Conservation (phyloP, 192 early-diverging fungal genomes). For the Entomortierella chlamydospora region DNA sequence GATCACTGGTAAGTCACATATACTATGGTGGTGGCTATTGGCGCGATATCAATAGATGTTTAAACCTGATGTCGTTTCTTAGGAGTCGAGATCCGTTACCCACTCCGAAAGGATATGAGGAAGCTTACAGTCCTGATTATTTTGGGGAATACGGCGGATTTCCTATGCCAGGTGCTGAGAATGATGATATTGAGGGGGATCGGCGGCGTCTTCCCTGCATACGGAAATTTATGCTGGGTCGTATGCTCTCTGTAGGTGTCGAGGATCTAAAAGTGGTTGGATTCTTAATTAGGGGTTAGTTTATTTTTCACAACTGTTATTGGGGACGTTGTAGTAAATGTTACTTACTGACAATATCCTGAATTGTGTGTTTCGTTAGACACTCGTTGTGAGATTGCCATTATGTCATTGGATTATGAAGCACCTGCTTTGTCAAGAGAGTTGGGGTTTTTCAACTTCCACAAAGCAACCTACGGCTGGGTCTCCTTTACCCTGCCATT, state of each 20-base stretch:
- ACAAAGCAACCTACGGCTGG: slow-evolving; percentile 24
- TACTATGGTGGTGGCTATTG: too few species aligned
- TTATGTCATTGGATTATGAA: slow-evolving; percentile 20
- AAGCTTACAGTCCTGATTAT: slow-evolving; percentile 23
- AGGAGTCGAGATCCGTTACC: slow-evolving; percentile 12
- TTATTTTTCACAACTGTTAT: not conserved
- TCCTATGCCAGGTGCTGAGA: slow-evolving; percentile 3
- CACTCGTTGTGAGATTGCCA: slow-evolving; percentile 20
- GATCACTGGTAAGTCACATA: slow-evolving; percentile 22
- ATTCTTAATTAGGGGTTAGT: slow-evolving; percentile 4
- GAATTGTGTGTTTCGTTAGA: slow-evolving; percentile 10
- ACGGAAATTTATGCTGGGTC: slow-evolving; percentile 15
- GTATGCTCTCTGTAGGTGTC: slow-evolving; percentile 14
- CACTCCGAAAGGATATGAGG: slow-evolving; percentile 27
- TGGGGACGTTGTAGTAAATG: too few species aligned
- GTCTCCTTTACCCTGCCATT: slow-evolving; percentile 11
- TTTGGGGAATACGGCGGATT: slow-evolving; percentile 20
- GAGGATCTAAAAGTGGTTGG: slow-evolving; percentile 6
- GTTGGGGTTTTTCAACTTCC: slow-evolving; percentile 26
- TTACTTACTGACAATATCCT: not conserved
- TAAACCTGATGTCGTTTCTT: too few species aligned
- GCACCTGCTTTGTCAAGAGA: slow-evolving; percentile 14
- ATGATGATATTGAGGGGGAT: slow-evolving; percentile 22
- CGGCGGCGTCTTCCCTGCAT: slow-evolving; percentile 21
- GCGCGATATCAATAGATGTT: not conserved